Percentiles rank a stretch among this genome's conserved stretches.
These are phyloP conservation scores for Populus hybrid DNA, from an alignment of 441 rosid species.

Conservation along the genomic window DNA sequence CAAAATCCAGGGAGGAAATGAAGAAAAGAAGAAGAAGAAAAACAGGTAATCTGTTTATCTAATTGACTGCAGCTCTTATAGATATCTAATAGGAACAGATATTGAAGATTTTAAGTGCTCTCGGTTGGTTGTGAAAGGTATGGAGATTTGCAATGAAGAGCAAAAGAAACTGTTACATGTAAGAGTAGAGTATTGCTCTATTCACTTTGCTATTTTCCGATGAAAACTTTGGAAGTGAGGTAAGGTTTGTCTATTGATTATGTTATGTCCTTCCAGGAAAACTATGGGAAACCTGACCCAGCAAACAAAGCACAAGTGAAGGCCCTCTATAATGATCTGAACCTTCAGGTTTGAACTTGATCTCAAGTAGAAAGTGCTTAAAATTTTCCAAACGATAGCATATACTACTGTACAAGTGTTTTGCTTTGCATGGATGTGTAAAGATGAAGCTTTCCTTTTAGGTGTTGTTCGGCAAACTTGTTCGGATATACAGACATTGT, in stretches of 20 bases:
- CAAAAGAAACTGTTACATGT: slow-evolving; percentile 68
- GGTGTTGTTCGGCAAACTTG: too few relatives aligned
- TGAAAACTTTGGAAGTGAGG: slow-evolving; percentile 3
- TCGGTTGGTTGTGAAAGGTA: slow-evolving; percentile 82
- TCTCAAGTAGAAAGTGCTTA: not conserved
- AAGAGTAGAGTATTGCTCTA: slow-evolving; percentile 20
- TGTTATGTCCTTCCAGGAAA: slow-evolving; percentile 45
- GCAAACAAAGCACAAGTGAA: slow-evolving; percentile 59
- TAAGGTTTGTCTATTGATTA: slow-evolving; percentile 7
- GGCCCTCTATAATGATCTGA: slow-evolving; percentile 61
- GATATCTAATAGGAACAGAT: slow-evolving; percentile 79
- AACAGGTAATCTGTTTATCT: not conserved
- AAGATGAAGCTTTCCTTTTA: not conserved
- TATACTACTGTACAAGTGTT: not conserved
- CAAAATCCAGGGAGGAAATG: not conserved
- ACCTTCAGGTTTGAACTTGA: slow-evolving; percentile 56
- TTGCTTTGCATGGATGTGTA: not conserved
- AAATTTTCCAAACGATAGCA: not conserved
- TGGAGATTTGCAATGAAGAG: slow-evolving; percentile 65
- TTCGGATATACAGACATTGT: not conserved
- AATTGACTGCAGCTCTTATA: slow-evolving; percentile 1
- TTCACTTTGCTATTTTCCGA: not conserved
- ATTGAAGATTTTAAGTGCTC: slow-evolving; percentile 95
- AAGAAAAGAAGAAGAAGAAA: not conserved
- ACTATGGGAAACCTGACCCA: slow-evolving; percentile 71